A percentile compares a stretch with the other conserved stretches of the same genome.
phyloP scores from a whole-genome alignment of 495 filamentous ascomycete species.

The Lichenothelia convexa region DNA sequence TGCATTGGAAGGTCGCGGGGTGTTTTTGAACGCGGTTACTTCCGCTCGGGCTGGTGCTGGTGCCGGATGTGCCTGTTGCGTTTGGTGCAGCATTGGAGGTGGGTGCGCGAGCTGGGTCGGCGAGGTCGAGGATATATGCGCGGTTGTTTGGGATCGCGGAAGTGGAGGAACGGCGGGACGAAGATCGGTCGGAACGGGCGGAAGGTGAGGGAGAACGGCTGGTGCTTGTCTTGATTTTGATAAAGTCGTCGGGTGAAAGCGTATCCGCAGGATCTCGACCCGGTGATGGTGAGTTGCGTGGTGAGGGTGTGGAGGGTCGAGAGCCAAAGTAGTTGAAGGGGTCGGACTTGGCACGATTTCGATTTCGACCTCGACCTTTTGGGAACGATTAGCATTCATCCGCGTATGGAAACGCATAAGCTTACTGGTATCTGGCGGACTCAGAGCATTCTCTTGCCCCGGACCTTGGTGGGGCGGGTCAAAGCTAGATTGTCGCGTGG shows the following conservation, averaged over 20 bases:
- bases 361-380: slow-evolving; percentile 19
- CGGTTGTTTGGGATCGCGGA: slow-evolving; percentile 67
- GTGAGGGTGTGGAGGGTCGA: slow-evolving; percentile 5
- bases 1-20: slow-evolving; percentile 36
- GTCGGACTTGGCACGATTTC: slow-evolving; percentile 25
- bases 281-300: slow-evolving; percentile 15
- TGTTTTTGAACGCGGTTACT: slow-evolving; percentile 67
- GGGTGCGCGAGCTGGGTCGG: slow-evolving; percentile 70
- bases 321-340: slow-evolving; percentile 14
- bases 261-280: slow-evolving; percentile 17
- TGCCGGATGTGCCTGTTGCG: too few relatives aligned
- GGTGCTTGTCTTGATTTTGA: too few relatives aligned
- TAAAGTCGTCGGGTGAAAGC: slow-evolving; percentile 35
- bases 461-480: slow-evolving; percentile 47
- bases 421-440: slow-evolving; percentile 70
- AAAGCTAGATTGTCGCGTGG: slow-evolving; percentile 46
- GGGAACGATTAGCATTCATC: neutral
- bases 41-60: slow-evolving; percentile 13
- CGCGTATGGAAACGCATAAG: slow-evolving; percentile 7
- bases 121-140: slow-evolving; percentile 82
- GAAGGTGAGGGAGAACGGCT: slow-evolving; percentile 39
- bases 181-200: slow-evolving; percentile 14
- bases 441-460: slow-evolving; percentile 54
- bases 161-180: slow-evolving; percentile 62
- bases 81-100: too few relatives aligned